These are phyloP conservation scores for Fusarium acutatum DNA, from an alignment of 2,329 filamentous ascomycete species.

Conservation along the genomic window DNA sequence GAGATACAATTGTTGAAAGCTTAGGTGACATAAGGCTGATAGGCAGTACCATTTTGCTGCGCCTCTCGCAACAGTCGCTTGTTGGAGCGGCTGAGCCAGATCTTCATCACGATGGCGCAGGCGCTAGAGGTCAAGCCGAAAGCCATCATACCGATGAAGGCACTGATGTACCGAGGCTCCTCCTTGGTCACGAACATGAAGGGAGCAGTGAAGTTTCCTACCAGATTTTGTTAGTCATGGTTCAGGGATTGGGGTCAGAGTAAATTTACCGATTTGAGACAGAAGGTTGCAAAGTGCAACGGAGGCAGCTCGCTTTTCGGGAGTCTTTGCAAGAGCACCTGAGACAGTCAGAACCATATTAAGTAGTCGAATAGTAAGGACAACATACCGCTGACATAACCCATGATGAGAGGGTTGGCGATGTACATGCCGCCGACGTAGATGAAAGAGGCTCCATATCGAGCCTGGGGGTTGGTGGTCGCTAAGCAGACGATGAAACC, in stretches of 20 bases:
- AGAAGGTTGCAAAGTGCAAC: conserved; percentile 5
- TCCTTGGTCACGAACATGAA: conserved; percentile 13
- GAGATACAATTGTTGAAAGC: accelerated
- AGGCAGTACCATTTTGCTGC: conserved; percentile 7
- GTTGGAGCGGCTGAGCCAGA: conserved; percentile 8
- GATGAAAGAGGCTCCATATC: conserved; percentile 4
- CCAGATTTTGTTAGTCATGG: not conserved
- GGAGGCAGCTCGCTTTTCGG: conserved; percentile 2
- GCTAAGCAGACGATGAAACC: conserved; percentile 13
- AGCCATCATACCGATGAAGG: conserved; percentile 18
- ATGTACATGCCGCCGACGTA: conserved; percentile 11
- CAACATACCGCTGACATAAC: not conserved
- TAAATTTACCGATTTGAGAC: not conserved
- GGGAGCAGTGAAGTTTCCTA: conserved; percentile 8
- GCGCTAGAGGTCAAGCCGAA: not conserved
- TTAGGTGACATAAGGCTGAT: conserved; percentile 14
- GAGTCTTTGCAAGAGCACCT: conserved; percentile 9
- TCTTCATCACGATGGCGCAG: conserved; percentile 4
- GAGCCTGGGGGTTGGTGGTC: not conserved
- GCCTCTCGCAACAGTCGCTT: conserved; percentile 8
- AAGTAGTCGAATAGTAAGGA: accelerated
- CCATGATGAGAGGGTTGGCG: conserved; percentile 16
- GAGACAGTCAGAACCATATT: accelerated
- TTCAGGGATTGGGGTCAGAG: accelerated
- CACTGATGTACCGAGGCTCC: conserved; percentile 13